Conservation (phyloP, 306 rosid genomes). For the Chamaecrista fasciculata region DNA sequence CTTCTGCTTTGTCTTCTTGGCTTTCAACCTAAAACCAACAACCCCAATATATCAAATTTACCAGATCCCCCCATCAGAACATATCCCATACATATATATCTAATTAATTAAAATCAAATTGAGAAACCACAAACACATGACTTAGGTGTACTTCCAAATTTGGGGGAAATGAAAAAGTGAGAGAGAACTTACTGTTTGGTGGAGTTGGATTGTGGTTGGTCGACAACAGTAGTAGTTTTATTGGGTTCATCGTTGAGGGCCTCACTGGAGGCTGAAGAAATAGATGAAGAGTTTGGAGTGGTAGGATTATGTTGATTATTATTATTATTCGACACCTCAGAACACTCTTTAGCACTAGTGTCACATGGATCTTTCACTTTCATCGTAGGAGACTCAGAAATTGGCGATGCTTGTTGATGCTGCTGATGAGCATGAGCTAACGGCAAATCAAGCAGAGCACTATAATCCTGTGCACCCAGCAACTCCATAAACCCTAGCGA, state of each 20-base stretch:
- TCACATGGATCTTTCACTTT: conserved; percentile 21
- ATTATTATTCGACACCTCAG: conserved; percentile 52
- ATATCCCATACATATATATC: no score
- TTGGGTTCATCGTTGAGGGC: conserved; percentile 54
- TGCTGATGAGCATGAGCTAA: no score
- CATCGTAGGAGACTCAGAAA: conserved; percentile 18
- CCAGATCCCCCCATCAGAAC: conserved; percentile 31
- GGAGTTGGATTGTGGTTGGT: conserved; percentile 38
- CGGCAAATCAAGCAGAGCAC: conserved; percentile 51
- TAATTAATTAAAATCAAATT: no score
- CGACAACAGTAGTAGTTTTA: conserved; percentile 31
- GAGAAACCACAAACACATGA: no score
- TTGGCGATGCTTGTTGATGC: conserved; percentile 19
- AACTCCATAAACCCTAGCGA: conserved; percentile 84
- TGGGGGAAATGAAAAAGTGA: background rate
- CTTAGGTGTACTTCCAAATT: no score
- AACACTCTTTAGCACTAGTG: conserved; percentile 36
- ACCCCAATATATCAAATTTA: conserved; percentile 24
- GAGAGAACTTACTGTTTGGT: conserved; percentile 54
- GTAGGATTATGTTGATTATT: conserved; percentile 65
- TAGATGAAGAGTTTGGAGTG: conserved; percentile 85
- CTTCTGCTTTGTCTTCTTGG: conserved; percentile 73
- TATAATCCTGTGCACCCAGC: conserved; percentile 45
- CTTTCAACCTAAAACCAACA: conserved; percentile 65
- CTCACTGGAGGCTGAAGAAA: conserved; percentile 74